A percentile compares a stretch with the other conserved stretches of the same genome.
Evolutionary conservation across 2,329 filamentous ascomycete species (phyloP).

Genomic region (Hysterium pulicare): DNA sequence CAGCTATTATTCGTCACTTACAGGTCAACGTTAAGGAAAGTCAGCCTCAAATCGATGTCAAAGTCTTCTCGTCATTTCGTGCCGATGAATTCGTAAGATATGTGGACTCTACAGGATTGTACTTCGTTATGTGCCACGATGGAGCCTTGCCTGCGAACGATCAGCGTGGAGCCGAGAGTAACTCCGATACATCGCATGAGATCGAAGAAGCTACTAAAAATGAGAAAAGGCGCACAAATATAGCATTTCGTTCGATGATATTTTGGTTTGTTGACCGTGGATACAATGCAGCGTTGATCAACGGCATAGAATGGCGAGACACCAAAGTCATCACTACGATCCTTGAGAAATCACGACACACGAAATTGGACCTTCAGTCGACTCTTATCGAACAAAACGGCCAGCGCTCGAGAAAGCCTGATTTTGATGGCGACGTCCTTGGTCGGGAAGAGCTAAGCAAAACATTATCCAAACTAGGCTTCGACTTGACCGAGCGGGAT

Average conservation of each 20-base stretch:
- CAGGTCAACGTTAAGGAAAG: constrained; percentile 39
- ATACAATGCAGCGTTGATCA: constrained; percentile 62
- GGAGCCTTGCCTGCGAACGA: constrained; percentile 40
- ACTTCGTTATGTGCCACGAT: constrained; percentile 69
- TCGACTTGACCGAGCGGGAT: constrained; percentile 33
- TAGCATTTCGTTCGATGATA: constrained; percentile 48
- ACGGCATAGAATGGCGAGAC: constrained; percentile 61
- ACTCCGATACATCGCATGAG: constrained; percentile 20
- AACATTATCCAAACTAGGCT: neutral
- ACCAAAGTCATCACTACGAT: constrained; percentile 52
- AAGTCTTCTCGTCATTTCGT: constrained; percentile 47
- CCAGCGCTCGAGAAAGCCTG: neutral
- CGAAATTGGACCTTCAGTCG: neutral
- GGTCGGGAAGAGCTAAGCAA: neutral
- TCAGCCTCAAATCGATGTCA: constrained; percentile 43
- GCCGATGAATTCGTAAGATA: constrained; percentile 55
- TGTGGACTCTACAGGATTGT: constrained; percentile 52
- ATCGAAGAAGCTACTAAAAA: constrained; percentile 12
- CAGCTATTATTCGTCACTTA: constrained; percentile 64
- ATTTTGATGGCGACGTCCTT: neutral
- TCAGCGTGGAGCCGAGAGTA: constrained; percentile 14
- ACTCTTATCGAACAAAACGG: neutral
- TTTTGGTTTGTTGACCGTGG: constrained; percentile 54
- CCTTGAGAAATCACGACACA: constrained; percentile 11
- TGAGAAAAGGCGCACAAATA: constrained; percentile 20